A percentile compares a stretch with the other conserved stretches of the same genome.
phyloP scores from a whole-genome alignment of 441 rosid species.

The Sinapis alba region DNA sequence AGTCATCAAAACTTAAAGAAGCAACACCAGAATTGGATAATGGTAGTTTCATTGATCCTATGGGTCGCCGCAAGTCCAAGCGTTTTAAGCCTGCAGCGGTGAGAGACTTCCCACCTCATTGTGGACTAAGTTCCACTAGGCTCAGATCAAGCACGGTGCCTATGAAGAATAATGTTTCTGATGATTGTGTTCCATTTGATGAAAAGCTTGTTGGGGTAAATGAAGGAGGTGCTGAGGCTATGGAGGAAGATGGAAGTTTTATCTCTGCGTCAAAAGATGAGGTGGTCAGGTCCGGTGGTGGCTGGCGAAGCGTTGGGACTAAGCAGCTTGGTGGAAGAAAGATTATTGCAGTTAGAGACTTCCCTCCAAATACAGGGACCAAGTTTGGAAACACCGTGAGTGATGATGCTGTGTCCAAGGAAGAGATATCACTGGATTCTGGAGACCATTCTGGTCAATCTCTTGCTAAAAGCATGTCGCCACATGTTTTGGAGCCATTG shows the following conservation, averaged over 20 bases:
- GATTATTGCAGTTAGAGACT: slow-evolving; percentile 49
- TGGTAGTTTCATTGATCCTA: slow-evolving; percentile 28
- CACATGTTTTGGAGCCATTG: slow-evolving; percentile 9
- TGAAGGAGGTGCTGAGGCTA: not conserved
- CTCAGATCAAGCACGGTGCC: not conserved
- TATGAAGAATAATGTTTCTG: not conserved
- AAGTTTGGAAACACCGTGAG: slow-evolving; percentile 34
- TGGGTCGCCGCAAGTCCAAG: slow-evolving; percentile 43
- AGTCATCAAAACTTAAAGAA: slow-evolving; percentile 1
- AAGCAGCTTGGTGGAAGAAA: slow-evolving; percentile 54
- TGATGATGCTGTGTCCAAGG: slow-evolving; percentile 24
- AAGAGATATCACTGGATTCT: not conserved
- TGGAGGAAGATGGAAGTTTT: slow-evolving; percentile 5
- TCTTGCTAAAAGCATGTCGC: slow-evolving; percentile 9
- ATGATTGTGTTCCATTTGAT: not conserved
- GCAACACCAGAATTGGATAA: slow-evolving; percentile 28
- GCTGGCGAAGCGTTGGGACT: slow-evolving; percentile 8
- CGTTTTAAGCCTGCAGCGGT: slow-evolving; percentile 44
- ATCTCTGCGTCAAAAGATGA: not conserved
- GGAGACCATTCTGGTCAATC: not conserved
- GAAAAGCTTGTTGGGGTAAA: slow-evolving; percentile 5
- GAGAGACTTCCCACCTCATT: slow-evolving; percentile 55
- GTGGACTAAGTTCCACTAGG: slow-evolving; percentile 41
- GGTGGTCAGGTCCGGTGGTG: not conserved
- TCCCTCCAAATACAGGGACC: slow-evolving; percentile 53